Percentiles rank a stretch among this genome's conserved stretches.
These are phyloP conservation scores for Pyronema omphalodes DNA, from an alignment of 495 filamentous ascomycete genomes.

Conservation along the genomic window DNA sequence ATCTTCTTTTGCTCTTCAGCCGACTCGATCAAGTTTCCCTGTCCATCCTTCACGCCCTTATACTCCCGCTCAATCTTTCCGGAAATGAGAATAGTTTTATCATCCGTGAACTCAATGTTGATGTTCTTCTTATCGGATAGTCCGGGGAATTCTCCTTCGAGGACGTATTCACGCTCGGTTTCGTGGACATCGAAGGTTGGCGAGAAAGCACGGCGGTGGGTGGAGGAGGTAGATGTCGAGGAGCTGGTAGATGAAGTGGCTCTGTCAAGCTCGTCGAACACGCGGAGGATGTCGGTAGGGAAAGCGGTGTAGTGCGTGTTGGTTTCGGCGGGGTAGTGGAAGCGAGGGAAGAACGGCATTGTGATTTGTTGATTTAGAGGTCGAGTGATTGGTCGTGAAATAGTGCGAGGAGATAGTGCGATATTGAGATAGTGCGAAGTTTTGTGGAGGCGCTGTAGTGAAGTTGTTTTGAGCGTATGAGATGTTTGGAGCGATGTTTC, in stretches of 20 bases:
- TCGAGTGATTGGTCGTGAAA: background rate
- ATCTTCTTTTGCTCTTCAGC: conserved; percentile 4
- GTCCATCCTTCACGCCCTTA: conserved; percentile 2
- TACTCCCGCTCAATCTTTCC: conserved; percentile 47
- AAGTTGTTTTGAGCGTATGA: background rate
- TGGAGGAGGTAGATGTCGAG: background rate
- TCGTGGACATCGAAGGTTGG: conserved; percentile 75
- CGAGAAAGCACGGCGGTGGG: conserved; percentile 31
- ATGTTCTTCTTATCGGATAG: conserved; percentile 52
- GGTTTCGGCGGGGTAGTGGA: conserved; percentile 6
- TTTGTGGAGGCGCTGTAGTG: background rate
- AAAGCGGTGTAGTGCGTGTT: background rate
- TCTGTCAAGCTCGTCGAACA: conserved; percentile 41
- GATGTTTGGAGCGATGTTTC: background rate
- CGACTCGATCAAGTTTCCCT: background rate
- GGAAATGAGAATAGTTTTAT: conserved; percentile 52
- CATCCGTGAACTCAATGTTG: conserved; percentile 68
- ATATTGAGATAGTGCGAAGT: background rate
- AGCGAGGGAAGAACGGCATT: conserved; percentile 21
- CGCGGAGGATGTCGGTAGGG: conserved; percentile 39
- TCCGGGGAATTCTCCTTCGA: conserved; percentile 79
- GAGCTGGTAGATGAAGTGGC: no score
- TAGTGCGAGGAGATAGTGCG: no score
- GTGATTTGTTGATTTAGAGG: background rate
- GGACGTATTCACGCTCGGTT: conserved; percentile 45